Percentiles rank a stretch among this genome's conserved stretches.
phyloP scores from a whole-genome alignment of 208 protist species.

The Crithidia bombi region DNA sequence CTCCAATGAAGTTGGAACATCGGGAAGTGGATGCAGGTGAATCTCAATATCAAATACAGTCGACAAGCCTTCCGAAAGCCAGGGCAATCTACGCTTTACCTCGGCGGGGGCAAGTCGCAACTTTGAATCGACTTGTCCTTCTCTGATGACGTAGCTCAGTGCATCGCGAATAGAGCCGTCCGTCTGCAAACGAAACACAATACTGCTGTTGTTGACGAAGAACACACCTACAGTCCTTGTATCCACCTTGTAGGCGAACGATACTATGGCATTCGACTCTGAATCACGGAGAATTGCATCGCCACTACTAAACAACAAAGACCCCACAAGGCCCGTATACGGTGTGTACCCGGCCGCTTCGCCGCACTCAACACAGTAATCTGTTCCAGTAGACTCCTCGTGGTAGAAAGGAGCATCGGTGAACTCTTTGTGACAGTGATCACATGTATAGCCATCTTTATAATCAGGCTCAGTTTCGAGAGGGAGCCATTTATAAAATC shows the following conservation, averaged over 20 bases:
- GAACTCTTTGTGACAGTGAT: slow-evolving; percentile 41
- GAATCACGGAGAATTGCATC: slow-evolving; percentile 21
- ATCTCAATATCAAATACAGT: slow-evolving; percentile 27
- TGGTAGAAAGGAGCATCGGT: slow-evolving; percentile 45
- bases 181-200: slow-evolving; percentile 29
- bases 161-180: slow-evolving; percentile 21
- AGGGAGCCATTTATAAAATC: slow-evolving; percentile 48
- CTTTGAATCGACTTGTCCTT: slow-evolving; percentile 16
- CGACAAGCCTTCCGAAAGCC: slow-evolving; percentile 14
- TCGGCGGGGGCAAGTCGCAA: slow-evolving; percentile 19
- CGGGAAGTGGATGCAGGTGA: slow-evolving; percentile 33
- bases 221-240: slow-evolving; percentile 22
- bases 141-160: slow-evolving; percentile 6
- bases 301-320: slow-evolving; percentile 31
- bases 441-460: slow-evolving; percentile 47
- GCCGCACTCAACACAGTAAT: slow-evolving; percentile 49
- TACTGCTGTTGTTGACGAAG: slow-evolving; percentile 32
- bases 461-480: slow-evolving; percentile 44
- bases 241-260: slow-evolving; percentile 41
- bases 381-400: slow-evolving; percentile 29
- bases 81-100: slow-evolving; percentile 34
- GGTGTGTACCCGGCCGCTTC: slow-evolving; percentile 24
- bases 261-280: slow-evolving; percentile 27
- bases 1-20: slow-evolving; percentile 18
- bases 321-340: slow-evolving; percentile 35